Evolutionary conservation across 108 stramenopile species (phyloP).

Genomic region (Licmophora abbreviata): DNA sequence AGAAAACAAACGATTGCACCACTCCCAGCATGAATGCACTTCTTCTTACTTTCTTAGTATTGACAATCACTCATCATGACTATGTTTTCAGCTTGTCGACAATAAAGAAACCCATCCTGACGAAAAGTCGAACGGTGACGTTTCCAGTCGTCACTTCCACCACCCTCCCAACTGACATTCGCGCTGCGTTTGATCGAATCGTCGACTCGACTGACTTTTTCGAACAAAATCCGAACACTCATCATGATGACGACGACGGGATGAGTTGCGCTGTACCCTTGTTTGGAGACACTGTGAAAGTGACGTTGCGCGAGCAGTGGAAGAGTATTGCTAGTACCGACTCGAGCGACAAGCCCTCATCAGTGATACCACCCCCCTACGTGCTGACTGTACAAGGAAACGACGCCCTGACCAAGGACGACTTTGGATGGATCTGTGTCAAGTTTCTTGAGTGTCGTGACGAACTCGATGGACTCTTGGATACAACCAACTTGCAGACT

Average conservation of each 20-base stretch:
- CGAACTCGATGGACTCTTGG: constrained; percentile 3
- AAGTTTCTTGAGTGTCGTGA: constrained; percentile 9
- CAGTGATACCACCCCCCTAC: constrained; percentile 5
- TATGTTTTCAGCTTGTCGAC: no score
- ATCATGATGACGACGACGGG: no score
- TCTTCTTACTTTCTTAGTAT: no score
- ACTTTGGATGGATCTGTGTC: constrained; percentile 20
- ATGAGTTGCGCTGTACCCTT: constrained; percentile 6
- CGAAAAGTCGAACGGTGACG: no score
- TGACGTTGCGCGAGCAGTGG: no score
- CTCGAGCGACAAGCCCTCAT: background rate
- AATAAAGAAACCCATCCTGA: no score
- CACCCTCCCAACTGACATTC: background rate
- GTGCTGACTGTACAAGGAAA: constrained; percentile 7
- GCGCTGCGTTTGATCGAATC: constrained; percentile 12
- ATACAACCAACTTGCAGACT: background rate
- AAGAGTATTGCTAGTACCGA: no score
- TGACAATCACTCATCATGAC: no score
- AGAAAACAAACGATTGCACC: no score
- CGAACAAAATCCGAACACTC: background rate
- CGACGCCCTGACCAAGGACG: constrained; percentile 3
- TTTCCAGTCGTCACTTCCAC: no score
- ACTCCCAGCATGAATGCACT: no score
- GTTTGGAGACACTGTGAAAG: constrained; percentile 8
- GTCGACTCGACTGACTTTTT: constrained; percentile 19